Evolutionary conservation across 306 rosid species (phyloP).

Genomic region (Oxytropis ochrocephala): DNA sequence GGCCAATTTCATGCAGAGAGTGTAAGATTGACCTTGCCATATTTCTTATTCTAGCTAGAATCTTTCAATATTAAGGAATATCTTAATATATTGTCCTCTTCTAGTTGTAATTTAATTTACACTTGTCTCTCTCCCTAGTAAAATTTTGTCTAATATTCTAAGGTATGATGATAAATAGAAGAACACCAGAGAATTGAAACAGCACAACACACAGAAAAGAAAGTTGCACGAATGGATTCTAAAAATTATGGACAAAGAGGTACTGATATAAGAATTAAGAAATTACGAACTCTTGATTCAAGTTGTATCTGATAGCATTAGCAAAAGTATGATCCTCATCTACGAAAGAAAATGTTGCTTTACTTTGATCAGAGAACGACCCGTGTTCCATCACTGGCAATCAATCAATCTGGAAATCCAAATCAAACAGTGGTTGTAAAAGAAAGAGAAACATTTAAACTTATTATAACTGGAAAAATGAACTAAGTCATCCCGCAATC

Average conservation of each 20-base stretch:
- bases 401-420: too few relatives aligned
- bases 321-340: constrained; percentile 84
- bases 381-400: constrained; percentile 50
- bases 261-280: background rate
- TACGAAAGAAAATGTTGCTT: constrained; percentile 56
- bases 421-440: too few relatives aligned
- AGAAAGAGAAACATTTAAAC: too few relatives aligned
- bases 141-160: background rate
- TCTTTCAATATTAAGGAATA: background rate
- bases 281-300: constrained; percentile 72
- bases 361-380: constrained; percentile 43
- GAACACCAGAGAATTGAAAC: background rate
- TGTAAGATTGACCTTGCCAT: background rate
- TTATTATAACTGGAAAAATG: too few relatives aligned
- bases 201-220: background rate
- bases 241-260: background rate
- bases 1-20: background rate
- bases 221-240: background rate
- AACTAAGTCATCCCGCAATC: too few relatives aligned
- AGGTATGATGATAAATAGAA: background rate
- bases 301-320: constrained; percentile 55
- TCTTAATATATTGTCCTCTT: background rate
- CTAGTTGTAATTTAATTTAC: background rate
- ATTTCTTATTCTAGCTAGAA: background rate
- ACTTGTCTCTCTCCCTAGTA: background rate